phyloP scores from a whole-genome alignment of 495 filamentous ascomycete species.

The Aspergillus nanangensis region DNA sequence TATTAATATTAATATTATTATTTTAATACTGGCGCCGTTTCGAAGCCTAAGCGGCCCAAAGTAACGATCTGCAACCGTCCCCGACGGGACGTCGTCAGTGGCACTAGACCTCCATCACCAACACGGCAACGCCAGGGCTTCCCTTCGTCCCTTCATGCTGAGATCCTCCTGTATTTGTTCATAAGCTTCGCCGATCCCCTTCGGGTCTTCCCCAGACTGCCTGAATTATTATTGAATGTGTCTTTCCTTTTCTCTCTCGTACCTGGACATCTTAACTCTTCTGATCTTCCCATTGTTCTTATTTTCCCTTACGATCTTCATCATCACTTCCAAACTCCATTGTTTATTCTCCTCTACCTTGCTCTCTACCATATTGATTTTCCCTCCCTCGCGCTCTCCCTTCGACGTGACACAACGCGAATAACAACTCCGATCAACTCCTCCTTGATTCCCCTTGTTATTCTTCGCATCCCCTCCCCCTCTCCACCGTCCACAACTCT shows the following conservation, averaged over 20 bases:
- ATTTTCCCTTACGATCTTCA: slow-evolving; percentile 6
- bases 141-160: slow-evolving; percentile 28
- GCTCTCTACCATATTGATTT: slow-evolving; percentile 7
- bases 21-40: slow-evolving; percentile 22
- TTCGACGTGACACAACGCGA: background rate
- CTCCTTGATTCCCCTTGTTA: background rate
- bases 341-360: slow-evolving; percentile 16
- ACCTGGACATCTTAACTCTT: slow-evolving; percentile 1
- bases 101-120: slow-evolving; percentile 34
- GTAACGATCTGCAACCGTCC: slow-evolving; percentile 43
- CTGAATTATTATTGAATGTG: slow-evolving; percentile 30
- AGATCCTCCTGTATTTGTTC: slow-evolving; percentile 42
- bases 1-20: slow-evolving; percentile 10
- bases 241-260: slow-evolving; percentile 18
- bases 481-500: slow-evolving; percentile 1
- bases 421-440: background rate
- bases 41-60: slow-evolving; percentile 25
- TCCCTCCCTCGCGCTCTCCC: slow-evolving; percentile 7
- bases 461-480: background rate
- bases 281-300: slow-evolving; percentile 11
- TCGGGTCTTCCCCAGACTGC: slow-evolving; percentile 41
- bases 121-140: slow-evolving; percentile 26
- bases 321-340: background rate
- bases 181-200: slow-evolving; percentile 79
- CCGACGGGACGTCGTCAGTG: slow-evolving; percentile 46